These are phyloP conservation scores for Albugo laibachii DNA, from an alignment of 352 stramenopile genomes.

Conservation along the genomic window DNA sequence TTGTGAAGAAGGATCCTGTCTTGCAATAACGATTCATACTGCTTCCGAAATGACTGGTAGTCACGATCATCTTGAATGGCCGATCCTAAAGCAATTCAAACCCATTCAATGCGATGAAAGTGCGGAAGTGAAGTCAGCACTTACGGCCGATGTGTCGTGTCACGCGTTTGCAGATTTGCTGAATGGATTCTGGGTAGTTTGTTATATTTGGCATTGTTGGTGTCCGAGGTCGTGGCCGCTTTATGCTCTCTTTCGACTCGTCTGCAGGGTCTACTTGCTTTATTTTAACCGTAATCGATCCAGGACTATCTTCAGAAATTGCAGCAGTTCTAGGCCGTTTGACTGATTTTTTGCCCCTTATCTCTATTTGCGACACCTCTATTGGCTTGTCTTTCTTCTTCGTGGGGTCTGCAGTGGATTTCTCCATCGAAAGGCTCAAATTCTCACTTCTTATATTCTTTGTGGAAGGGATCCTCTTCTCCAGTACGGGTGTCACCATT, in stretches of 20 bases:
- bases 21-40: slow-evolving; percentile 20
- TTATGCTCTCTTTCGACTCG: slow-evolving; percentile 2
- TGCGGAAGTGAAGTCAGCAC: neutral
- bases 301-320: too few relatives aligned
- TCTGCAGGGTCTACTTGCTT: too few relatives aligned
- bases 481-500: too few relatives aligned
- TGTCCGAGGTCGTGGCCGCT: slow-evolving; percentile 21
- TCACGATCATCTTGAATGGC: slow-evolving; percentile 41
- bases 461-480: too few relatives aligned
- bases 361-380: too few relatives aligned
- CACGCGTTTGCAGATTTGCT: slow-evolving; percentile 33
- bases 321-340: too few relatives aligned
- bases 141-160: slow-evolving; percentile 20
- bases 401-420: too few relatives aligned
- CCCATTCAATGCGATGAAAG: neutral
- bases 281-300: too few relatives aligned
- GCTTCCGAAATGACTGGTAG: slow-evolving; percentile 27
- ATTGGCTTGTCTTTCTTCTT: too few relatives aligned
- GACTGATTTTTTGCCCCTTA: too few relatives aligned
- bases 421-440: too few relatives aligned
- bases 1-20: slow-evolving; percentile 58
- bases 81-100: slow-evolving; percentile 10
- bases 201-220: slow-evolving; percentile 26
- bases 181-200: slow-evolving; percentile 21
- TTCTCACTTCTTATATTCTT: too few relatives aligned